Conservation (phyloP, 2,329 filamentous ascomycete genomes). For the Leptosphaerulina australis region DNA sequence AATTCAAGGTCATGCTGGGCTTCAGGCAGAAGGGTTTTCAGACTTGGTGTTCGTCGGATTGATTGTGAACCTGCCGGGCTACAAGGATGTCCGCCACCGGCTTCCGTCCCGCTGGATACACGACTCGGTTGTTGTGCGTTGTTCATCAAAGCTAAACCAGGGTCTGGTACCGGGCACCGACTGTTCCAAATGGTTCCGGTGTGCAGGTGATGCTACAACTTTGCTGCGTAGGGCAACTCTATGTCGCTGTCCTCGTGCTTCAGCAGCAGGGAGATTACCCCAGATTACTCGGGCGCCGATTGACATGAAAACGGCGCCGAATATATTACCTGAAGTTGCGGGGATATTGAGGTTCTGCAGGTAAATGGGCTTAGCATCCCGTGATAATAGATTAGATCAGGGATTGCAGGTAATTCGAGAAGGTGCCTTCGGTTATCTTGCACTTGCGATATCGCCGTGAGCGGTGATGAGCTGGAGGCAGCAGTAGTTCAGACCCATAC, state of each 20-base stretch:
- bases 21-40: constrained; percentile 15
- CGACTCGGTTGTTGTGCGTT: constrained; percentile 12
- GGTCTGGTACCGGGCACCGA: constrained; percentile 23
- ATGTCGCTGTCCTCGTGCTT: constrained; percentile 32
- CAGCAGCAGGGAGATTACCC: constrained; percentile 35
- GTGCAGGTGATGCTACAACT: constrained; percentile 31
- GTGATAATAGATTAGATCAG: constrained; percentile 43
- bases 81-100: constrained; percentile 6
- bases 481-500: constrained; percentile 27
- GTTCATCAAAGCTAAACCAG: constrained; percentile 21
- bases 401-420: constrained; percentile 44
- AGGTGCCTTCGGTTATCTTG: constrained; percentile 16
- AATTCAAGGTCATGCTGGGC: constrained; percentile 1
- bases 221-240: constrained; percentile 23
- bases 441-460: constrained; percentile 7
- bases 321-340: constrained; percentile 41
- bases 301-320: constrained; percentile 38
- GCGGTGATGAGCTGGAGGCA: constrained; percentile 26
- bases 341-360: constrained; percentile 35
- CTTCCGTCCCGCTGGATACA: constrained; percentile 4
- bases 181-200: constrained; percentile 20
- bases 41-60: constrained; percentile 17
- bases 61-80: constrained; percentile 14
- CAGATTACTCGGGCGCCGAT: constrained; percentile 26
- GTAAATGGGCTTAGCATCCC: constrained; percentile 23